Percentiles rank a stretch among this genome's conserved stretches.
phyloP scores from a whole-genome alignment of 1,284 basidiomycete species.

The Puccinia polysora region DNA sequence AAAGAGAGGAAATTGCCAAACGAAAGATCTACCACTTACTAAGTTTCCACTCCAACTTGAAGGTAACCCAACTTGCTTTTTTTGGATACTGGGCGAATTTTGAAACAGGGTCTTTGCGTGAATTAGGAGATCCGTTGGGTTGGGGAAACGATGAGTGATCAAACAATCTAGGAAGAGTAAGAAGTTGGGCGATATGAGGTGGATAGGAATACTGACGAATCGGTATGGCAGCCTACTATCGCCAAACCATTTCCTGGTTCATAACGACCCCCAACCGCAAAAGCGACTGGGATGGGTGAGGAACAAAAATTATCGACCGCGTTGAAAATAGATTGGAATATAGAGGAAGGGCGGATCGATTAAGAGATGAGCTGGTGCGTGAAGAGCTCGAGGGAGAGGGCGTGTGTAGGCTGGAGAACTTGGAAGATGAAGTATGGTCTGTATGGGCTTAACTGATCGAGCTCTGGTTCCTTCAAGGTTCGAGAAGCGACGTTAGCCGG shows the following conservation, averaged over 20 bases:
- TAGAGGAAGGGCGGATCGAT: too few species aligned
- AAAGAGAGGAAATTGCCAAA: neutral
- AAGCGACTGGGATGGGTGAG: conserved; percentile 48
- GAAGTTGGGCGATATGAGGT: conserved; percentile 46
- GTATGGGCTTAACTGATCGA: conserved; percentile 35
- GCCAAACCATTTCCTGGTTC: conserved; percentile 49
- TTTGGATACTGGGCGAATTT: conserved; percentile 77
- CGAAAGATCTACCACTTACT: conserved; percentile 52
- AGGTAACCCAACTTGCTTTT: conserved; percentile 60
- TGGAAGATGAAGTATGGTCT: neutral
- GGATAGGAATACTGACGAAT: conserved; percentile 61
- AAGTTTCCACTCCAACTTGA: conserved; percentile 71
- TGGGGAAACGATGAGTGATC: neutral
- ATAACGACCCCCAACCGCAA: conserved; percentile 52
- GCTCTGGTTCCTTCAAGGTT: conserved; percentile 32
- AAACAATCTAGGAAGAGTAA: neutral
- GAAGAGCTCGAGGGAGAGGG: too few species aligned
- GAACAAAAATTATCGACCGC: too few species aligned
- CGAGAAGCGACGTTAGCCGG: too few species aligned
- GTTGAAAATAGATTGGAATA: neutral
- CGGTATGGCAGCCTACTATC: conserved; percentile 62
- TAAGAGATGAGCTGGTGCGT: too few species aligned
- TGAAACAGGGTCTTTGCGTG: conserved; percentile 48
- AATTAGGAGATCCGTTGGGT: neutral
- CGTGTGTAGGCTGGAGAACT: too few species aligned